These are phyloP conservation scores for Aspergillus sp. DNA, from an alignment of 2,329 filamentous ascomycete genomes.

Conservation along the genomic window DNA sequence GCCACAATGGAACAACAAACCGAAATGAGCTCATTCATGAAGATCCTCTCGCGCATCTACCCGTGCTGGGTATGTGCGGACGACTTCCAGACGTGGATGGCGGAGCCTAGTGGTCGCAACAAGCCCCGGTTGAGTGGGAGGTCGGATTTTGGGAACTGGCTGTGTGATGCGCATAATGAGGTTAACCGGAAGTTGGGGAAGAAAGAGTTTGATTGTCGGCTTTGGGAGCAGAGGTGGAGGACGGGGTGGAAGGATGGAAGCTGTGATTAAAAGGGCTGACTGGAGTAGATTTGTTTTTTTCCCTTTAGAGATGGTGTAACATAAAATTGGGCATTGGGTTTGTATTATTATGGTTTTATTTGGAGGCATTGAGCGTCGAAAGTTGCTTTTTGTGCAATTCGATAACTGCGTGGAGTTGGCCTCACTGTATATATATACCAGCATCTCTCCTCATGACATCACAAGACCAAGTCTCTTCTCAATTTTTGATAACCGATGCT, in stretches of 20 bases:
- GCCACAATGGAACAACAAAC: slow-evolving; percentile 66
- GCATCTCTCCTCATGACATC: too few relatives aligned
- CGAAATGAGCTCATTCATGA: slow-evolving; percentile 74
- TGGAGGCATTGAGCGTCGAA: too few relatives aligned
- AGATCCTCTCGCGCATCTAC: slow-evolving; percentile 78
- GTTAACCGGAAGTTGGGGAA: slow-evolving; percentile 76
- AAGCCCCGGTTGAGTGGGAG: slow-evolving; percentile 56
- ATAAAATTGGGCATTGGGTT: too few relatives aligned
- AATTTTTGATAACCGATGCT: too few relatives aligned
- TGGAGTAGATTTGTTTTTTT: background rate
- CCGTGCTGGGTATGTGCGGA: slow-evolving; percentile 95
- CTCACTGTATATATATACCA: too few relatives aligned
- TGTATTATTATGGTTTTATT: too few relatives aligned
- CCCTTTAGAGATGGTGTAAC: too few relatives aligned
- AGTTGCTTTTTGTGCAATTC: too few relatives aligned
- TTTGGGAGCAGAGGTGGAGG: slow-evolving; percentile 92
- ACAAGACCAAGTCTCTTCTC: too few relatives aligned
- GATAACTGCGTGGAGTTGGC: too few relatives aligned
- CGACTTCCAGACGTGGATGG: slow-evolving; percentile 82
- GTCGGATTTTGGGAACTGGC: slow-evolving; percentile 44
- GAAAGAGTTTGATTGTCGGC: slow-evolving; percentile 78
- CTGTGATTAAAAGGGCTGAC: slow-evolving; percentile 47
- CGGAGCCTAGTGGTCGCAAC: slow-evolving; percentile 51
- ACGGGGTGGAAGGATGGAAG: slow-evolving; percentile 73
- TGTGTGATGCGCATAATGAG: slow-evolving; percentile 49